Evolutionary conservation across 1,284 basidiomycete species (phyloP), one percentile per base, ranked within the genome.

Genomic region (Agroathelia rolfsii): DNA sequence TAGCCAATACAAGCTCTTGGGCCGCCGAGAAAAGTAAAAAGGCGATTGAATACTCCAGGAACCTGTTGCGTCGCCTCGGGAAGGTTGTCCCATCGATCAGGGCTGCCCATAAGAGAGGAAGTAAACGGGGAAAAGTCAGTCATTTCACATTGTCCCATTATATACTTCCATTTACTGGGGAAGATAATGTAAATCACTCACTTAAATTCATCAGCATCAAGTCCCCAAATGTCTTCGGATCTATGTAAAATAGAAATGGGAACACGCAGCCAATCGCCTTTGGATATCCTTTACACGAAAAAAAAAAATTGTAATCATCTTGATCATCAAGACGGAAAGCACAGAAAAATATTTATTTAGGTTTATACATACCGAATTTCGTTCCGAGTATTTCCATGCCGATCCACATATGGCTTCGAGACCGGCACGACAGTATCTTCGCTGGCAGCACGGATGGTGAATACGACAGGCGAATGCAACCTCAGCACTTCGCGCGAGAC

Each of bases 1-100:
- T 76, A 83, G 0, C 80, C 80, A 26, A 79, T 78, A 45, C 76
- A 79, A 2, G 72, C 62, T 21, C 66, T 64, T 5, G 72, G 64
- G 1, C 76, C 76, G 13, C 69, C 69, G 3, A 73, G 42, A 59
- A 82, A 83, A 1, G 69, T 67, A 30, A 81, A 52, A 45, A 72
- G 38, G 41, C 78, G 66, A 10, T 66, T 60, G 66, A 64, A 76
- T 0, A 80, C 55, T 1, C 76, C 69, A 1, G 77, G 77, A 10
- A 79, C 59, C 1, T 46, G 49, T 9, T 51, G 48, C 1, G 58
- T 60, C 0, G 52, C 55, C 19, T 65, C 63, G 0, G 72, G 72
- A 3, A 60, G 35, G 5, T 59, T 49, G 26, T 65, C 52, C 76
- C 76, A 79, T 5, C 74, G 60, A 42, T 77, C 75, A 2, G 76